Conservation (phyloP, 1,284 basidiomycete genomes). For the Ustilago trichophora region DNA sequence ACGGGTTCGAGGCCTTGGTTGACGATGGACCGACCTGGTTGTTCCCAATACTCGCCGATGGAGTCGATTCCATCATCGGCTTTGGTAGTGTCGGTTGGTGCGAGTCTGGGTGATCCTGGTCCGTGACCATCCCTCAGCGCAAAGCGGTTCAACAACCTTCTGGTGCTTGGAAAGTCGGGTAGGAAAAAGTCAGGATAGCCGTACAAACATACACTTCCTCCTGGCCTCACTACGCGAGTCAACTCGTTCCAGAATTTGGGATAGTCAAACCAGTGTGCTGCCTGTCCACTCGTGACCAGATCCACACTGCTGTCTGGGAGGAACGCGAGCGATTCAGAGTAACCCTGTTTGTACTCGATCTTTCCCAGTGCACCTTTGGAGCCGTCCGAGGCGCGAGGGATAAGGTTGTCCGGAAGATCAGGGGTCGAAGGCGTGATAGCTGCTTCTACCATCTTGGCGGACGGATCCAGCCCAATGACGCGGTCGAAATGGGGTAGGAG, state of each 20-base stretch:
- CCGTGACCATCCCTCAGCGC: slow-evolving; percentile 66
- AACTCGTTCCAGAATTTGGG: slow-evolving; percentile 76
- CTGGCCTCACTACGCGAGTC: slow-evolving; percentile 73
- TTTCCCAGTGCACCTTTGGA: slow-evolving; percentile 62
- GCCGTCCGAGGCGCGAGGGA: slow-evolving; percentile 42
- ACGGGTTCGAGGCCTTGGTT: slow-evolving; percentile 77
- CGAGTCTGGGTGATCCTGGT: neutral
- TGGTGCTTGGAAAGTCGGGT: slow-evolving; percentile 72
- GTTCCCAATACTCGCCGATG: slow-evolving; percentile 80
- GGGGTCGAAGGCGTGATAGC: slow-evolving; percentile 70
- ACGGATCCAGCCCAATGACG: slow-evolving; percentile 79
- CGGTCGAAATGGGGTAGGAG: slow-evolving; percentile 72
- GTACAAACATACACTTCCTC: slow-evolving; percentile 81
- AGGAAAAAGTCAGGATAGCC: slow-evolving; percentile 82
- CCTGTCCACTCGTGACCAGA: slow-evolving; percentile 79
- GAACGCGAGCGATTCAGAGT: slow-evolving; percentile 73
- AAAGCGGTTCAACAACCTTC: slow-evolving; percentile 74
- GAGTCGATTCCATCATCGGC: slow-evolving; percentile 64
- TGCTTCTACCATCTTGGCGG: slow-evolving; percentile 76
- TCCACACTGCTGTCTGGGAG: slow-evolving; percentile 75
- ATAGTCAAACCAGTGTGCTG: slow-evolving; percentile 88
- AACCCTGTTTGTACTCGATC: slow-evolving; percentile 70
- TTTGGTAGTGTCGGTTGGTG: too few species aligned
- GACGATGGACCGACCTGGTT: slow-evolving; percentile 80
- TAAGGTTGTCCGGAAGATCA: slow-evolving; percentile 5